A percentile compares a stretch with the other conserved stretches of the same genome.
These are phyloP conservation scores for Halenospora varia DNA, from an alignment of 495 filamentous ascomycete species.

Conservation along the genomic window DNA sequence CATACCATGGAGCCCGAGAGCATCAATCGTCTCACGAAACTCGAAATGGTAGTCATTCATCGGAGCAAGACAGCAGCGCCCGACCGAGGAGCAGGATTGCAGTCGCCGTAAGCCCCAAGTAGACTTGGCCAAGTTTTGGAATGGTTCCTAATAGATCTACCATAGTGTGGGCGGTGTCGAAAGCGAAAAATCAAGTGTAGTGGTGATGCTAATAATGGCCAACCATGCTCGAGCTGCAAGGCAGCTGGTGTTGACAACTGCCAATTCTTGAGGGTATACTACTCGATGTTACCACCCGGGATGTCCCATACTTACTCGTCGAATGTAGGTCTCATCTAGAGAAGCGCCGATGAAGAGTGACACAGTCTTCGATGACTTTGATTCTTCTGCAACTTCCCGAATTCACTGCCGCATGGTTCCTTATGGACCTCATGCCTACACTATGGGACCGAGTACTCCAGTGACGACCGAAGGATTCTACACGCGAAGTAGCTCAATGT, in stretches of 20 bases:
- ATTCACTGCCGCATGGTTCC: slow-evolving; percentile 27
- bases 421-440: slow-evolving; percentile 23
- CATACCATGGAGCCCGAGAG: slow-evolving; percentile 3
- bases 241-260: slow-evolving; percentile 65
- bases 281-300: not conserved
- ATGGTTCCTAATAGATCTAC: not conserved
- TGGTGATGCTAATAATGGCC: slow-evolving; percentile 72
- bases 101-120: slow-evolving; percentile 63
- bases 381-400: slow-evolving; percentile 37
- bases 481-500: slow-evolving; percentile 26
- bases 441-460: slow-evolving; percentile 27
- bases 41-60: slow-evolving; percentile 10
- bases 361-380: slow-evolving; percentile 32
- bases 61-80: slow-evolving; percentile 17
- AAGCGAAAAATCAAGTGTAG: slow-evolving; percentile 96
- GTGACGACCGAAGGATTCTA: slow-evolving; percentile 29
- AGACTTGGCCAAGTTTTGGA: not conserved
- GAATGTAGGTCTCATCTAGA: slow-evolving; percentile 41
- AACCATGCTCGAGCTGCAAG: slow-evolving; percentile 80
- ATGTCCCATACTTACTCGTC: slow-evolving; percentile 12
- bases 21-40: slow-evolving; percentile 9
- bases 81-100: slow-evolving; percentile 53
- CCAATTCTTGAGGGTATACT: slow-evolving; percentile 72
- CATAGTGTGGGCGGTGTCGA: slow-evolving; percentile 88
- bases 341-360: slow-evolving; percentile 41